Evolutionary conservation across 495 filamentous ascomycete species (phyloP).

Genomic region (Trichocladium uniseriatum): DNA sequence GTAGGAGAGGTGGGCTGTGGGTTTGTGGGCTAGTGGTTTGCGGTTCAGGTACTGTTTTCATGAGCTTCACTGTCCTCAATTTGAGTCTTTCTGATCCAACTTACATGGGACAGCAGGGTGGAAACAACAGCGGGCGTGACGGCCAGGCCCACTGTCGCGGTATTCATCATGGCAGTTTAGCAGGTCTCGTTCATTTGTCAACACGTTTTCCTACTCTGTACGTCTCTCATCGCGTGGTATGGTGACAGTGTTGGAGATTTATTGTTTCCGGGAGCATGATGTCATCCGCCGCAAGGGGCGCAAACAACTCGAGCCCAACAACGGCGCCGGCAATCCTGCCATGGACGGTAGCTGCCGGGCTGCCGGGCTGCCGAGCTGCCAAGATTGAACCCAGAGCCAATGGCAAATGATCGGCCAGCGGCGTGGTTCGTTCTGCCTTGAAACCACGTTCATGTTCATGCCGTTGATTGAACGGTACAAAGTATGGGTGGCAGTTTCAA

Average conservation of each 20-base stretch:
- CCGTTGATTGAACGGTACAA: too few species aligned
- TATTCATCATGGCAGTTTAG: constrained; percentile 50
- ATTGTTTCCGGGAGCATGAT: constrained; percentile 1
- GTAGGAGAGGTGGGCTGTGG: constrained; percentile 81
- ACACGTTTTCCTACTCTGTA: not conserved
- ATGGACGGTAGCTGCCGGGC: too few species aligned
- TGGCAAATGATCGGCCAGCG: not conserved
- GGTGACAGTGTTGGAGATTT: not conserved
- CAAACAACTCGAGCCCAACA: constrained; percentile 4
- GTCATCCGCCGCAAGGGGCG: constrained; percentile 15
- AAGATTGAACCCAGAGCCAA: too few species aligned
- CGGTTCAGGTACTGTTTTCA: constrained; percentile 73
- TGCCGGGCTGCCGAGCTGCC: too few species aligned
- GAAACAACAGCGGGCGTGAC: constrained; percentile 71
- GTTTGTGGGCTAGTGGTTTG: constrained; percentile 62
- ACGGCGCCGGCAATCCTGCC: not conserved
- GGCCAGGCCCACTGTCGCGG: constrained; percentile 59
- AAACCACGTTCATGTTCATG: too few species aligned
- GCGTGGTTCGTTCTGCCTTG: too few species aligned
- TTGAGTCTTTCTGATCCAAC: too few species aligned
- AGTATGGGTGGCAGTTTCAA: too few species aligned
- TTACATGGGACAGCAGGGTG: constrained; percentile 70
- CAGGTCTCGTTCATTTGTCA: too few species aligned
- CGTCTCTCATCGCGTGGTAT: not conserved
- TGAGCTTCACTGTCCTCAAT: too few species aligned